Evolutionary conservation across 202 grass and related monocot genomes (phyloP).

Genomic region (Schoenoplectus triqueter): DNA sequence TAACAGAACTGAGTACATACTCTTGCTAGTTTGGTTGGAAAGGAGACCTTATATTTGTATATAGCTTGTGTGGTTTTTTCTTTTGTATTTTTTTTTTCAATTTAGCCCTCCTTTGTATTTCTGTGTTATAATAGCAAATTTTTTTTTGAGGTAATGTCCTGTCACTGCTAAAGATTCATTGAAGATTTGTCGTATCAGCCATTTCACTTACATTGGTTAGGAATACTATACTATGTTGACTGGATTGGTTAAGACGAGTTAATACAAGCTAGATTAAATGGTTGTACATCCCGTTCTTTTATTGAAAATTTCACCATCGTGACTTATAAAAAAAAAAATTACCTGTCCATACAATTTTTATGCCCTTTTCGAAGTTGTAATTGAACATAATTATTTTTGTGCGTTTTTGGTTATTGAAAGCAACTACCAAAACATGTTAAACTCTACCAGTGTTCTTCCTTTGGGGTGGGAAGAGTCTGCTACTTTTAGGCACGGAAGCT

Average conservation of each 20-base stretch:
- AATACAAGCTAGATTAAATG: background rate
- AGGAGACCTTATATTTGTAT: constrained; percentile 37
- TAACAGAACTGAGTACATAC: constrained; percentile 68
- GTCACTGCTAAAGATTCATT: background rate
- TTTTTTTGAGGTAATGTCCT: background rate
- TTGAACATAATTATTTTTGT: too few species aligned
- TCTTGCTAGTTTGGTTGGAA: constrained; percentile 44
- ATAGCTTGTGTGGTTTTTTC: constrained; percentile 36
- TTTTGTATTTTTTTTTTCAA: background rate
- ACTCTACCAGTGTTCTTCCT: background rate
- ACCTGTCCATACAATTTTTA: background rate
- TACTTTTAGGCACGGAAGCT: too few species aligned
- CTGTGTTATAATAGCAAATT: constrained; percentile 38
- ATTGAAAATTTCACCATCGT: background rate
- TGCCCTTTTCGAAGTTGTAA: background rate
- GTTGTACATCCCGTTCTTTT: background rate
- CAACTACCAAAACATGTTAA: background rate
- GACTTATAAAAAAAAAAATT: background rate
- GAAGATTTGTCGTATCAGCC: background rate
- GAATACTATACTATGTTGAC: background rate
- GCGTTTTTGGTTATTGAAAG: background rate
- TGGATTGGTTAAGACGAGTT: background rate
- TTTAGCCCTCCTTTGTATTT: constrained; percentile 2
- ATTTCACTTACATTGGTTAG: background rate
- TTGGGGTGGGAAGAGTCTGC: too few species aligned